Conservation (phyloP, 352 stramenopile genomes). For the Phytophthora melonis region DNA sequence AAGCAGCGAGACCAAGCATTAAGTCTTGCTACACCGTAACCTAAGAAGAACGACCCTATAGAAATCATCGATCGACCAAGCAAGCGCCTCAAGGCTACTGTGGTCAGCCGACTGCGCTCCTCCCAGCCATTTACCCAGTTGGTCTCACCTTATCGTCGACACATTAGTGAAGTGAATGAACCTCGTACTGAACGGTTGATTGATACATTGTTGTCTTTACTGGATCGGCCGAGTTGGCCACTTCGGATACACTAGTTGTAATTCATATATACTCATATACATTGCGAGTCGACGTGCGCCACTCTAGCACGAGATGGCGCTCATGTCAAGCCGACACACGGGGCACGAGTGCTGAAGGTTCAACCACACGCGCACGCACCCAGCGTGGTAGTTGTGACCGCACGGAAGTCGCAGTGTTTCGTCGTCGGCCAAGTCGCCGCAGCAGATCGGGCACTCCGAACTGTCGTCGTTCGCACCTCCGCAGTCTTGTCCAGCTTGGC, state of each 20-base stretch:
- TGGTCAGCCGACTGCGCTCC: background rate
- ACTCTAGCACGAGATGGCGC: constrained; percentile 21
- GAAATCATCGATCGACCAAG: constrained; percentile 36
- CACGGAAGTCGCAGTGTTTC: constrained; percentile 64
- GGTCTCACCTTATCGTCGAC: background rate
- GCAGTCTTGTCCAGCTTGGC: constrained; percentile 16
- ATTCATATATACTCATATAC: constrained; percentile 13
- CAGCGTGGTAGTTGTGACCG: constrained; percentile 70
- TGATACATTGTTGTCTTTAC: constrained; percentile 14
- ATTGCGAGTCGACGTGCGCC: background rate
- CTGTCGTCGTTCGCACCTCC: constrained; percentile 41
- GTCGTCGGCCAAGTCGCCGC: constrained; percentile 49
- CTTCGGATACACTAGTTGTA: constrained; percentile 22
- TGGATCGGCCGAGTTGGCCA: constrained; percentile 3
- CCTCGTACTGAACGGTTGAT: background rate
- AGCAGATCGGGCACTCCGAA: constrained; percentile 79
- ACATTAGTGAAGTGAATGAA: background rate
- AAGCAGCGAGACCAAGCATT: constrained; percentile 36
- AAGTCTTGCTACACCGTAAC: constrained; percentile 44
- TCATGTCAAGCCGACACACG: constrained; percentile 55
- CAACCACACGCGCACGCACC: constrained; percentile 77
- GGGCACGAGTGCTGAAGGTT: constrained; percentile 76
- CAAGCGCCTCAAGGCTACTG: constrained; percentile 1
- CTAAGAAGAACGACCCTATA: constrained; percentile 49
- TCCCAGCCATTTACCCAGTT: no score